Base-by-base conservation (phyloP, 768 basidiomycete species). In the Kwoniella newhampshirensis region DNA sequence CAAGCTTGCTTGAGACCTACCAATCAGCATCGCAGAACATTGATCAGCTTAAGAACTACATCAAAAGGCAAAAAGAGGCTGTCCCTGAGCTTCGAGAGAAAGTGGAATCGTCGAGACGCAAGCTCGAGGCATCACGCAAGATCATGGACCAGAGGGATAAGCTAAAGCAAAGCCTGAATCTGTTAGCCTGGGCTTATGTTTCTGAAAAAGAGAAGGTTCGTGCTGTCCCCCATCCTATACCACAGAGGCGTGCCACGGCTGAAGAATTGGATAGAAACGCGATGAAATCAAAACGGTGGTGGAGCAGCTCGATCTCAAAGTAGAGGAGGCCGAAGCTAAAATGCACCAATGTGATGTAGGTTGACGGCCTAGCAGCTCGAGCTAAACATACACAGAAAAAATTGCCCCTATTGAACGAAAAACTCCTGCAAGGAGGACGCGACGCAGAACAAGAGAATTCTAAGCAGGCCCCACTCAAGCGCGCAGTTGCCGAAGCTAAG, bases 1-100 rank as follows among this genome's bases (percentile, higher is more conserved):
- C 84, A 32, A 88, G 94, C 66, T 85, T 99, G 42, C 84, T 83
- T 3, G 86, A 89, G 18, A 89, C 93, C 73, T 99, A 99, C 69
- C 84, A 87, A 30, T 80, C 81, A 0, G 87, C 90, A 61, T 76
- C 85, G 17, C 80, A 85, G 49, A 88, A 91, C 67, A 87, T 90
- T 65, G 81, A 81, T 83, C 60, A 78, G 86, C 28, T 82, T 89
- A 37, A 77, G 80, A 56, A 26, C 42, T 17, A 43, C 21, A 35
- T 53, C 44, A 37, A 52, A 28, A 30, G 48, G 28, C 51, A 59
- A 46, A 4, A 17, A 20, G 59, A 89, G 57, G 83, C 84, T 42
- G 74, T 97, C 6, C 89, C 91, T 0, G 90, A 91, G 59, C 81
- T 96, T 36, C 80, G 83, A 53, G 77, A 79, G 4, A 80, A 81